phyloP scores from a whole-genome alignment of 768 basidiomycete species.

The Lactarius hatsudake region DNA sequence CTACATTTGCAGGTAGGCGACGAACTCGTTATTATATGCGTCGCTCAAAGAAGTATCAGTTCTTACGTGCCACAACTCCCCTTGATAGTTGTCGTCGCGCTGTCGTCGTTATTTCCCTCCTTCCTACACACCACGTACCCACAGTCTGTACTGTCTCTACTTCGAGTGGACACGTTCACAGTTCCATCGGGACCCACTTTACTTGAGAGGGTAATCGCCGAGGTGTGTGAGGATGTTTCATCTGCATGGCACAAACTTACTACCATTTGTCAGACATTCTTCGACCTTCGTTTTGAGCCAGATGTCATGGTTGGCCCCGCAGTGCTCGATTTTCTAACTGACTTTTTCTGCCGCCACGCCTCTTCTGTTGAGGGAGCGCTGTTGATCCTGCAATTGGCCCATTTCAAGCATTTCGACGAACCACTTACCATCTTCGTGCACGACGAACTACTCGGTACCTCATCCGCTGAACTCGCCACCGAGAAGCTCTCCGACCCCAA shows the following conservation, averaged over 20 bases:
- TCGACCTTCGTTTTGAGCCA: constrained; percentile 58
- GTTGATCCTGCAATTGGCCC: constrained; percentile 61
- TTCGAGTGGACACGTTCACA: constrained; percentile 52
- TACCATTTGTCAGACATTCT: constrained; percentile 50
- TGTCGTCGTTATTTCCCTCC: constrained; percentile 52
- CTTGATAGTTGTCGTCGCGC: constrained; percentile 59
- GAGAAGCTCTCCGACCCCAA: constrained; percentile 25
- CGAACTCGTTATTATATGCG: not conserved
- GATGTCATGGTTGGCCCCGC: constrained; percentile 59
- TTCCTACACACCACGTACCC: constrained; percentile 62
- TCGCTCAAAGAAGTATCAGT: constrained; percentile 37
- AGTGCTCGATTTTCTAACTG: constrained; percentile 51
- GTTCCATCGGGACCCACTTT: constrained; percentile 49
- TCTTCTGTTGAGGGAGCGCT: constrained; percentile 55
- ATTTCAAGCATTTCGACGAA: constrained; percentile 71
- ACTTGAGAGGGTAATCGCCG: constrained; percentile 52
- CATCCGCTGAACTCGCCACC: not conserved
- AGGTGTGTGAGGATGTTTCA: constrained; percentile 39
- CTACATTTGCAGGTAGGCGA: constrained; percentile 61
- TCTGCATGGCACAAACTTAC: not conserved
- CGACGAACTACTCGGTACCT: constrained; percentile 29
- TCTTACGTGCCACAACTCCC: constrained; percentile 53
- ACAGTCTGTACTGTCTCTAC: constrained; percentile 53
- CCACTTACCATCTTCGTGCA: constrained; percentile 48
- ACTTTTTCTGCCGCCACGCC: constrained; percentile 55